A percentile compares a stretch with the other conserved stretches of the same genome.
Evolutionary conservation across 2,329 filamentous ascomycete genomes (phyloP).

Genomic region (Ascochyta pisi): DNA sequence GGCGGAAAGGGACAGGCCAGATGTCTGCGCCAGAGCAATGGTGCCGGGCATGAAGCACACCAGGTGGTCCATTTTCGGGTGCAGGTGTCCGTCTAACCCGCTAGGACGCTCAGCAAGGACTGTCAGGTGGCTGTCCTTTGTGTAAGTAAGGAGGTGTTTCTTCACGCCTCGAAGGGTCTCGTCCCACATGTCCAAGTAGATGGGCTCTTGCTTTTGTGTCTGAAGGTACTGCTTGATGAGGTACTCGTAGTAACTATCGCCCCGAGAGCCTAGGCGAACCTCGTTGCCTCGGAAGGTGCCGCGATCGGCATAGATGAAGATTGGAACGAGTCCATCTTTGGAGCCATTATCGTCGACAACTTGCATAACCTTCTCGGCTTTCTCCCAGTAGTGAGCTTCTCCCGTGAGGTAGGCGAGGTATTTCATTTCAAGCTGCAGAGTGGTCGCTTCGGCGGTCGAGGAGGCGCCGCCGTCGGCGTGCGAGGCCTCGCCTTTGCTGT

Average conservation of each 20-base stretch:
- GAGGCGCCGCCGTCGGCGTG: conserved; percentile 87
- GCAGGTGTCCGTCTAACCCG: conserved; percentile 70
- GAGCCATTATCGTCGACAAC: conserved; percentile 83
- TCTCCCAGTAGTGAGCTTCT: conserved; percentile 90
- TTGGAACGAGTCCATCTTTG: conserved; percentile 85
- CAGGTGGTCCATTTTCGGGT: conserved; percentile 96
- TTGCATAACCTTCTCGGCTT: conserved; percentile 89
- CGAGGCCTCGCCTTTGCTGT: conserved; percentile 76
- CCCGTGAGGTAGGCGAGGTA: conserved; percentile 95
- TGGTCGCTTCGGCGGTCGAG: conserved; percentile 92
- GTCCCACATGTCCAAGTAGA: conserved; percentile 94
- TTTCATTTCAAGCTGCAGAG: conserved; percentile 94
- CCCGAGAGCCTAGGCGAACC: conserved; percentile 89
- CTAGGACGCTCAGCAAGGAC: conserved; percentile 84
- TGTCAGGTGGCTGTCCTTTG: conserved; percentile 79
- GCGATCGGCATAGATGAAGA: conserved; percentile 81
- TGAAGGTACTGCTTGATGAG: conserved; percentile 98
- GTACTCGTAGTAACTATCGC: conserved; percentile 98
- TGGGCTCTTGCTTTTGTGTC: conserved; percentile 81
- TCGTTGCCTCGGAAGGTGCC: conserved; percentile 84
- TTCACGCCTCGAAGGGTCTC: conserved; percentile 84
- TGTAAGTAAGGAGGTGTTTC: conserved; percentile 92
- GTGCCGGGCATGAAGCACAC: conserved; percentile 98
- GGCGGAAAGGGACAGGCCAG: conserved; percentile 75
- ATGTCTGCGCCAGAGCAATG: conserved; percentile 86